Base-by-base conservation (phyloP, 768 basidiomycete genomes). In the Pisolithus marmoratus region DNA sequence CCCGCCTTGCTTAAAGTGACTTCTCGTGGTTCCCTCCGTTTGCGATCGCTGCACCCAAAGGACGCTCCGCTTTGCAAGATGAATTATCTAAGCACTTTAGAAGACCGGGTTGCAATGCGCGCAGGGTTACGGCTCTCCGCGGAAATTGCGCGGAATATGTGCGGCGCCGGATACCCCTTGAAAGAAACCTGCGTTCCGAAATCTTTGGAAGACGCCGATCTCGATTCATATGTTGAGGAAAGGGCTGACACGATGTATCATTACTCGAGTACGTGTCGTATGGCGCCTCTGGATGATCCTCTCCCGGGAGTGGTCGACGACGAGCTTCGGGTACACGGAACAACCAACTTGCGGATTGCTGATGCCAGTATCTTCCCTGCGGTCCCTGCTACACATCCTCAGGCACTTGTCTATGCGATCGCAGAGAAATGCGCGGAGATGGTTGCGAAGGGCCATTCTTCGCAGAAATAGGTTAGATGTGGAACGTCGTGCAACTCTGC, bases 271-370 rank as follows among this genome's bases (percentile, higher is more conserved):
- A 69, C 71, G 40, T 72, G 72, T 60, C 54, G 71, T 8, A 74
- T 75, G 70, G 72, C 49, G 31, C 53, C 44, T n/a, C 37, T 47
- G 9, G 29, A 44, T n/a, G 48, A 49, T 56, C 42, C 46, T n/a
- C 26, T 38, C 27, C 57, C 54, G 12, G 79, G 79, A 23, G 77
- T 79, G 0, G 76, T 82, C 27, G 75, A 76, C 54, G 72, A 73
- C 46, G 60, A 70, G 24, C 58, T 77, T 15, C 57, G 65, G 14
- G 79, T 81, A 1, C 72, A 80, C 60, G 79, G 79, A 7, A 63
- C 74, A 1, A 36, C 46, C 29, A 72, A 72, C 46, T 56, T 81
- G 31, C 67, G 79, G 38, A 71, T 75, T 24, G 66, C 65, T n/a
- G 74, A 74, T 51, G 57, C 61, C 2, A 63, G 59, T 41, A 56